Evolutionary conservation across 805 yeast genomes (phyloP), one percentile per base, ranked within the genome.

Genomic region (Metschnikowia borealis): DNA sequence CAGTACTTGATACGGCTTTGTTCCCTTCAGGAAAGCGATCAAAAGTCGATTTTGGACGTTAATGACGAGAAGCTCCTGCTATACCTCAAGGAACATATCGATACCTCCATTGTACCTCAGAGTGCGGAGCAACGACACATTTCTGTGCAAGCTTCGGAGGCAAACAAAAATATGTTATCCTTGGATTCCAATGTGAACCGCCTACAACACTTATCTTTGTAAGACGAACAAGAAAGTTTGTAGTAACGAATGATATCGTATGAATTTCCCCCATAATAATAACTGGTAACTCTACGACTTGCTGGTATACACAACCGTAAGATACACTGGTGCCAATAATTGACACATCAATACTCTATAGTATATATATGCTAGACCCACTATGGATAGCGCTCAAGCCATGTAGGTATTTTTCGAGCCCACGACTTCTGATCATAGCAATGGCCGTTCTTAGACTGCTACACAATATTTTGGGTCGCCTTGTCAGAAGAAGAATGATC

Each of bases 61-160:
- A 75, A 77, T n/a, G 94, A 87, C 61, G 92, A 87, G 62, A 74
- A 84, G 33, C 66, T 87, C 10, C 66, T 82, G 3, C 58, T 83
- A 1, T 87, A 84, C 55, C 65, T 87, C 17, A 74, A 79, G 42
- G 88, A 86, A 56, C 88, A 84, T 51, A 67, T 67, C 18, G 47
- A 55, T 41, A 44, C 48, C n/a, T 52, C 61, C 7, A 47, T 59
- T 17, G 51, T 62, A 11, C 68, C 66, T 1, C 49, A 55, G 32
- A 53, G 54, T 17, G 46, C 54, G 44, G 58, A 56, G 41, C 51
- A 55, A 46, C 47, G 43, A n/a, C 42, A 37, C 8, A 55, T 55
- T 20, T 48, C 46, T 17, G 48, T 21, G 2, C 49, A 52, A 38
- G 52, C 40, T n/a, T 15, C n/a, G 14, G 52, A 53, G 6, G 54